Conservation (phyloP, 768 basidiomycete species). For the Hemileccinum impolitum region DNA sequence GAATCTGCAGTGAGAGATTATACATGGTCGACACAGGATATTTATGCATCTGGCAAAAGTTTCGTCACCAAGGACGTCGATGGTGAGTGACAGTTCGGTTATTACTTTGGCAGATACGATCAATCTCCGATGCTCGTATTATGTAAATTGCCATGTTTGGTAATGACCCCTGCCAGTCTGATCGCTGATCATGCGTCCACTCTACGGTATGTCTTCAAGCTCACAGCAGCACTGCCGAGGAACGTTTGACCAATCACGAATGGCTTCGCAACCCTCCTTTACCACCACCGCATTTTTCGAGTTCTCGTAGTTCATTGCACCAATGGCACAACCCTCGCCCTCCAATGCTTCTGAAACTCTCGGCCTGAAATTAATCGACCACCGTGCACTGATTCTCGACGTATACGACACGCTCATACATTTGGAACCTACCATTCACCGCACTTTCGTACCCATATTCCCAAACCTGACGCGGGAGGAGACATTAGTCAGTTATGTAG, state of each 20-base stretch:
- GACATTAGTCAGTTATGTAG: slow-evolving; percentile 49
- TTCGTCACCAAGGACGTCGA: not conserved
- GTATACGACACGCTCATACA: slow-evolving; percentile 76
- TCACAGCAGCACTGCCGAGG: not conserved
- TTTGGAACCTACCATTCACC: slow-evolving; percentile 70
- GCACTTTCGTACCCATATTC: slow-evolving; percentile 37
- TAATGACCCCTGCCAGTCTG: not conserved
- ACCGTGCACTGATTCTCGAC: slow-evolving; percentile 60
- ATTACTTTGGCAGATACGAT: not conserved
- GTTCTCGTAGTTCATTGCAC: not conserved
- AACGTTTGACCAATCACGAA: slow-evolving; percentile 2
- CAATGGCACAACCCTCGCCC: slow-evolving; percentile 18
- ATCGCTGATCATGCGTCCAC: not conserved
- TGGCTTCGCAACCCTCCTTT: slow-evolving; percentile 8
- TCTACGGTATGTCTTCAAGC: too few species aligned
- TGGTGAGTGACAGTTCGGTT: not conserved
- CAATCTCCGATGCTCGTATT: not conserved
- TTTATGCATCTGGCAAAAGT: not conserved
- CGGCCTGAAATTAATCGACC: slow-evolving; percentile 13
- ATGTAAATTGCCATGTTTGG: not conserved
- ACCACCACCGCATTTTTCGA: not conserved
- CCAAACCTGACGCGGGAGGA: slow-evolving; percentile 30
- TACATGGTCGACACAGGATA: not conserved
- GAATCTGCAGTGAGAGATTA: not conserved
- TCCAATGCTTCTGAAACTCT: slow-evolving; percentile 1